Evolutionary conservation across 495 filamentous ascomycete genomes (phyloP).

Genomic region (Pseudoneurospora amorphoporcata): DNA sequence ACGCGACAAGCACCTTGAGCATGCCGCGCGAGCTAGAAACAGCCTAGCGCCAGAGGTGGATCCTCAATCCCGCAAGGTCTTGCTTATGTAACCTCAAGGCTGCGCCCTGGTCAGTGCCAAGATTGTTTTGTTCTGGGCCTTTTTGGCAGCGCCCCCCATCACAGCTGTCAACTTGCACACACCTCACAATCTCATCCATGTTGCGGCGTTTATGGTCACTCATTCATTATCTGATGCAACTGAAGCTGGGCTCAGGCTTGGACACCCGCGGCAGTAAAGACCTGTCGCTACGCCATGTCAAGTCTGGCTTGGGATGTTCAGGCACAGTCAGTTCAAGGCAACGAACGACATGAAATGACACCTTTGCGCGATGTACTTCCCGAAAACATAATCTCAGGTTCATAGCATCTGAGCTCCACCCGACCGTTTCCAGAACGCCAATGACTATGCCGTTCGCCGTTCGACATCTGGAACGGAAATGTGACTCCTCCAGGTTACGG

Average conservation of each 20-base stretch:
- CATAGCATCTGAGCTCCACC: background rate
- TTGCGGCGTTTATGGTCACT: background rate
- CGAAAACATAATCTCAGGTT: background rate
- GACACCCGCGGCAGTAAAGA: too few species aligned
- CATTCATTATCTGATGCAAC: too few species aligned
- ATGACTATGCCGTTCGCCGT: too few species aligned
- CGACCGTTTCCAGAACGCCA: too few species aligned
- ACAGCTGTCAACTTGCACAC: background rate
- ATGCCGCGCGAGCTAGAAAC: background rate
- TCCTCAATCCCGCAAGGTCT: background rate
- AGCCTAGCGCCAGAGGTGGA: background rate
- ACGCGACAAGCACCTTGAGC: constrained; percentile 1
- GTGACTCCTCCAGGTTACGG: background rate
- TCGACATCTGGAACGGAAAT: background rate
- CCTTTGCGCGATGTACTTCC: background rate
- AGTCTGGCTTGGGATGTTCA: too few species aligned
- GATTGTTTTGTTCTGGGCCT: background rate
- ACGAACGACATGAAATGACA: background rate
- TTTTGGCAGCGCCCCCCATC: background rate
- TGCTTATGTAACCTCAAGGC: background rate
- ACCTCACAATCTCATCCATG: background rate
- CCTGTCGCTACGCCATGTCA: too few species aligned
- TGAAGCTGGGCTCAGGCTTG: background rate
- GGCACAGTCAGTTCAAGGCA: too few species aligned
- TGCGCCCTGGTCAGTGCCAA: background rate